These are phyloP conservation scores for Moniliophthora roreri DNA, from an alignment of 1,284 basidiomycete species.

Conservation along the genomic window DNA sequence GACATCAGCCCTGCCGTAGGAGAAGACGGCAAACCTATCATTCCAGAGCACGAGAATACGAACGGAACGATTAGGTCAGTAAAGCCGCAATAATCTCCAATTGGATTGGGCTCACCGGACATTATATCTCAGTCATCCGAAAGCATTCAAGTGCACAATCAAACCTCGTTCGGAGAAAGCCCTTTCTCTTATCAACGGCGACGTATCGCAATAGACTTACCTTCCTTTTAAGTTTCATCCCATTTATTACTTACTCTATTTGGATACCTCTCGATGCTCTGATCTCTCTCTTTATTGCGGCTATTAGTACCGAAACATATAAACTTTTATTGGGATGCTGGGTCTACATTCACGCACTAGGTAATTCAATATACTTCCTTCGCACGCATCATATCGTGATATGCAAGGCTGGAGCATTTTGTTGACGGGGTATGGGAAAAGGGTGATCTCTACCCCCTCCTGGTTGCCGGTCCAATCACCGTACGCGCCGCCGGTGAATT, in stretches of 20 bases:
- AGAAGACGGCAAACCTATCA: constrained; percentile 14
- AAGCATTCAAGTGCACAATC: constrained; percentile 14
- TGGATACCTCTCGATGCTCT: background rate
- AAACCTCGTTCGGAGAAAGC: constrained; percentile 16
- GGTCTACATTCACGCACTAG: background rate
- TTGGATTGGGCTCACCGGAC: background rate
- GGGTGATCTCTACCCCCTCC: background rate
- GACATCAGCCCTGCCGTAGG: constrained; percentile 14
- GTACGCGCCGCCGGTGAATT: background rate
- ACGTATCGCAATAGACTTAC: constrained; percentile 5
- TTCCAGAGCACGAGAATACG: constrained; percentile 18
- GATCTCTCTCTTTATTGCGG: background rate
- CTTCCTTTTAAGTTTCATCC: too few relatives aligned
- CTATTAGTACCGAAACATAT: background rate
- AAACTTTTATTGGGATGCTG: background rate
- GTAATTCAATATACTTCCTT: too few relatives aligned
- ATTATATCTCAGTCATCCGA: constrained; percentile 15
- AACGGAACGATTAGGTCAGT: constrained; percentile 18
- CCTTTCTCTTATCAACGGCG: constrained; percentile 12
- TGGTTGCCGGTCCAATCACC: background rate
- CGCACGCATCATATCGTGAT: background rate
- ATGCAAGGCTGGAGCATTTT: background rate
- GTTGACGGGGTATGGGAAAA: background rate
- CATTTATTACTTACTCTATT: background rate
- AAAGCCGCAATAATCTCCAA: too few relatives aligned